phyloP scores from a whole-genome alignment of 2,329 filamentous ascomycete species.

The Fusarium heterosporum region DNA sequence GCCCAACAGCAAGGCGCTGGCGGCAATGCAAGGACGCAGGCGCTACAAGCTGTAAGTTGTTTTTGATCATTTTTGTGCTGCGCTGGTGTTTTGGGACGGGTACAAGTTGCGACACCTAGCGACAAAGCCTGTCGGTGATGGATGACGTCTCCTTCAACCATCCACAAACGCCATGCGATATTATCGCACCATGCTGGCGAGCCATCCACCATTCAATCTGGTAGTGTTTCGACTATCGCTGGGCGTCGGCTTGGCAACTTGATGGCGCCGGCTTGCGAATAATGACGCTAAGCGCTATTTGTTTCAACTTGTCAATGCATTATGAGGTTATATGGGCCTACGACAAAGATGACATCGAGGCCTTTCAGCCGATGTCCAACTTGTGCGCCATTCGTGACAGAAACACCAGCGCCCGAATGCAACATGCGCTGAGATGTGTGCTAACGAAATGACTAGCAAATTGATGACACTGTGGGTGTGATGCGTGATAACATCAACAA shows the following conservation, averaged over 20 bases:
- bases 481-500: constrained; percentile 99
- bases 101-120: constrained; percentile 35
- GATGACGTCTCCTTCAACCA: constrained; percentile 22
- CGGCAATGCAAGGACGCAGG: constrained; percentile 67
- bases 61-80: constrained; percentile 29
- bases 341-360: neutral
- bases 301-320: neutral
- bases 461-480: constrained; percentile 92
- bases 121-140: constrained; percentile 17
- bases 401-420: neutral
- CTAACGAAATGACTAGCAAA: constrained; percentile 75
- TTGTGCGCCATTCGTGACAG: constrained; percentile 1
- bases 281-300: neutral
- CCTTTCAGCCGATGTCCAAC: neutral
- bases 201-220: neutral
- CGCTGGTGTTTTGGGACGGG: constrained; percentile 27
- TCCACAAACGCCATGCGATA: constrained; percentile 8
- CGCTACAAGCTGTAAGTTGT: constrained; percentile 83
- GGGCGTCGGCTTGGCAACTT: neutral
- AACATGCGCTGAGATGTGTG: neutral
- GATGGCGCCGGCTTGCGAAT: neutral
- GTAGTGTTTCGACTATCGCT: neutral
- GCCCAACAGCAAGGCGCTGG: constrained; percentile 55
- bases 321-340: neutral
- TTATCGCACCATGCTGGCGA: neutral